Evolutionary conservation across 2,329 filamentous ascomycete species (phyloP).

Genomic region (Pyricularia pennisetigena): DNA sequence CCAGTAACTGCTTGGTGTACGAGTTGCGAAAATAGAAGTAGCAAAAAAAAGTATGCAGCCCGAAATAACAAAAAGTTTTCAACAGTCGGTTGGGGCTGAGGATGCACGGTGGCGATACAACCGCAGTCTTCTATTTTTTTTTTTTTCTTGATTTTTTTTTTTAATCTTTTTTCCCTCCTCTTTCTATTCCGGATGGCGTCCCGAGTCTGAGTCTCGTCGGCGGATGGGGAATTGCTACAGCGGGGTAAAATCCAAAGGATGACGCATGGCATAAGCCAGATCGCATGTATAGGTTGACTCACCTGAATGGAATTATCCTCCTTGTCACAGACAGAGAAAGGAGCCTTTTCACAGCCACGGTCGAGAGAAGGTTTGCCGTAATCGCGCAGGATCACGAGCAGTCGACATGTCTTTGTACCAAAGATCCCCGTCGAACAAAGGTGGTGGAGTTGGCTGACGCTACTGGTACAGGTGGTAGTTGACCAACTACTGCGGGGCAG

Average conservation of each 20-base stretch:
- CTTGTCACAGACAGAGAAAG: background rate
- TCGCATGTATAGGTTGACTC: background rate
- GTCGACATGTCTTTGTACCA: background rate
- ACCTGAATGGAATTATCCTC: background rate
- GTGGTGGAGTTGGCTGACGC: background rate
- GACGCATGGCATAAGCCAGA: background rate
- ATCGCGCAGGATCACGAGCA: background rate
- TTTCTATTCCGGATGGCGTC: background rate
- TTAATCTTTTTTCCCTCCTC: background rate
- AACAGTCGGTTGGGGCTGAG: background rate
- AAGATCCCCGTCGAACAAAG: background rate
- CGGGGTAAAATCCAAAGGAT: background rate
- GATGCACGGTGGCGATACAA: background rate
- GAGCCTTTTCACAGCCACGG: background rate
- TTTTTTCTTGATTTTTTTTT: background rate
- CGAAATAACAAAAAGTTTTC: background rate
- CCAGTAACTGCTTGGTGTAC: background rate
- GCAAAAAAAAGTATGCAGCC: background rate
- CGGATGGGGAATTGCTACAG: background rate
- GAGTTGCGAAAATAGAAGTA: background rate
- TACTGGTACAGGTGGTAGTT: background rate
- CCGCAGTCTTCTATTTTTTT: background rate
- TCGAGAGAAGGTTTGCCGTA: background rate
- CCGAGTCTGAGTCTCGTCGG: background rate
- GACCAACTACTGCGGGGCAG: background rate